Base-by-base conservation (phyloP, 164 flowering plant species). In the Aristolochia contorta region DNA sequence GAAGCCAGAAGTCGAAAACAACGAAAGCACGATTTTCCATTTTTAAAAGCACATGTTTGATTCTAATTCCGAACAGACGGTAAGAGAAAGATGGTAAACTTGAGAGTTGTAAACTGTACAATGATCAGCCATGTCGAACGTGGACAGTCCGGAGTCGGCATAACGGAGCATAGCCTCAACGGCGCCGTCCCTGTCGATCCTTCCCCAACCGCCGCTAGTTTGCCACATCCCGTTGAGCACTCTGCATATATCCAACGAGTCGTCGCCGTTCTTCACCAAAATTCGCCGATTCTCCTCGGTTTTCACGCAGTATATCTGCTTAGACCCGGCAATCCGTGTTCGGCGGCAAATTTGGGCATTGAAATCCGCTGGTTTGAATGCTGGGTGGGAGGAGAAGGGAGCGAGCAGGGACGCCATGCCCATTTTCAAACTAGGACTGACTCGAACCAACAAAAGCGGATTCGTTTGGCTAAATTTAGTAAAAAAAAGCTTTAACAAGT, bases 201-300 rank as follows among this genome's bases (percentile, higher is more conserved):
- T 65, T 5, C 98, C 98, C 96, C 96, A 87, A 1, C 95, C 96
- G 18, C 95, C 98, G 54, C 96, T 89, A 4, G 95, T 85, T 76
- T 92, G 98, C 98, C 98, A 92, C 96, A 92, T 84, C 16, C 95
- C 98, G 58, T 92, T 92, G 37, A 89, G 66, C 13, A 91, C 82
- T 65, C 93, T 61, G 74, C 93, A 85, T 45, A 91, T 87, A 52
- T 81, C 87, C 54, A 92, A 67, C 52, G 89, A 85, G 67, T 92
- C 98, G 57, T 72, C 69, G 27, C 95, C 93, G 63, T 79, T 85
- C 75, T 69, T 82, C 74, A 87, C 66, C 46, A 66, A 74, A 47
- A 73, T 78, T 57, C 64, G 72, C 66, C 69, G 72, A 15, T 33
- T 61, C 60, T 21, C 76, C 20, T 8, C 47, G 16, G 54, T 41